Evolutionary conservation across 257 asterid species (phyloP).

Genomic region (Catharanthus roseus): DNA sequence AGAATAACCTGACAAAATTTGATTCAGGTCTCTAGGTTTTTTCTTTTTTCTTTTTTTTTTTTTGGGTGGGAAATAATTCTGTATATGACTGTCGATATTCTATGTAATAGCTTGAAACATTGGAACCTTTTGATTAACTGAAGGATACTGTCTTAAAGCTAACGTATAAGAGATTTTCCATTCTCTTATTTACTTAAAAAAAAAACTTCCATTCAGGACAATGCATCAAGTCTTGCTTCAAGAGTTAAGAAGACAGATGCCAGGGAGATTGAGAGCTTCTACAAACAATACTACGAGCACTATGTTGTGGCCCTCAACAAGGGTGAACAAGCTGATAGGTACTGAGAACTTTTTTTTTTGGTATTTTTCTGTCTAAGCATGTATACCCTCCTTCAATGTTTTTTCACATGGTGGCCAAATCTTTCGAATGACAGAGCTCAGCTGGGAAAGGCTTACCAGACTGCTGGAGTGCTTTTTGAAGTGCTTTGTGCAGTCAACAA

Average conservation of each 20-base stretch:
- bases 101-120: background rate
- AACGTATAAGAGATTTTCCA: conserved; percentile 13
- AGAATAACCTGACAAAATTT: background rate
- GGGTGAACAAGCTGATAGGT: conserved; percentile 98
- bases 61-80: background rate
- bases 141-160: background rate
- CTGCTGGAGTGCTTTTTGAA: conserved; percentile 97
- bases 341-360: background rate
- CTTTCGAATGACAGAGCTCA: conserved; percentile 56
- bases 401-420: background rate
- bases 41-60: background rate
- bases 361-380: background rate
- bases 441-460: conserved; percentile 97
- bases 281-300: conserved; percentile 89
- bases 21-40: background rate
- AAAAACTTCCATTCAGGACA: too few relatives aligned
- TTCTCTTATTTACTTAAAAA: too few relatives aligned
- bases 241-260: conserved; percentile 95
- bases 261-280: conserved; percentile 94
- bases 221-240: conserved; percentile 71
- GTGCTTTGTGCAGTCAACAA: conserved; percentile 97
- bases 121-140: background rate
- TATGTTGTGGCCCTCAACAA: conserved; percentile 89
- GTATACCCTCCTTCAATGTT: background rate
- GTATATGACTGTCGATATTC: background rate